phyloP scores from a whole-genome alignment of 192 early-diverging fungal genomes.

The Powellomyces hirtus region DNA sequence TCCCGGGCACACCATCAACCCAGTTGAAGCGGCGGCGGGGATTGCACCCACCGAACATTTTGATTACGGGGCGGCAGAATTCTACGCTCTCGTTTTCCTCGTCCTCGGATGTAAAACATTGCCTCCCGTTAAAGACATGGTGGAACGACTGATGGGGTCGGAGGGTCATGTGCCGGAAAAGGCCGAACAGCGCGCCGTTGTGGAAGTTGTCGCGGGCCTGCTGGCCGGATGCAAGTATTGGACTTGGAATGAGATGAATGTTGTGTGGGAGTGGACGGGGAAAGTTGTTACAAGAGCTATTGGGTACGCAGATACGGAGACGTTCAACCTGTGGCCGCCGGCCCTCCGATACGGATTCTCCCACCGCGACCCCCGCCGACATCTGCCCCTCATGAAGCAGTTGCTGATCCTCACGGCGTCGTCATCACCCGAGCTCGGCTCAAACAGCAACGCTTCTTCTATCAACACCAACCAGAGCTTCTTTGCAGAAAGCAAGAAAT shows the following conservation, averaged over 20 bases:
- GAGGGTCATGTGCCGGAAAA: conserved; percentile 60
- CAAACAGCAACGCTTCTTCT: not conserved
- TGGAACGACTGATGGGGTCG: conserved; percentile 48
- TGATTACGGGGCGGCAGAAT: conserved; percentile 52
- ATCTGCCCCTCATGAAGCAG: conserved; percentile 68
- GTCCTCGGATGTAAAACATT: conserved; percentile 55
- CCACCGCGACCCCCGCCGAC: conserved; percentile 77
- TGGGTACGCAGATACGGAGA: conserved; percentile 68
- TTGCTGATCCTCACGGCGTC: conserved; percentile 69
- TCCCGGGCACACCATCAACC: conserved; percentile 4
- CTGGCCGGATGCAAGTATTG: conserved; percentile 90
- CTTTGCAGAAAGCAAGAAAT: conserved; percentile 80
- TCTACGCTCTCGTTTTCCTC: conserved; percentile 71
- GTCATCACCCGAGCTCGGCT: no score
- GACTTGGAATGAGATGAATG: conserved; percentile 38
- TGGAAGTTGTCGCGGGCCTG: conserved; percentile 77
- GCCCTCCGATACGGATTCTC: conserved; percentile 61
- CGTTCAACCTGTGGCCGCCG: conserved; percentile 71
- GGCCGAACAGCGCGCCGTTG: conserved; percentile 74
- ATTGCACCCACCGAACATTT: conserved; percentile 49
- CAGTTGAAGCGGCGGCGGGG: conserved; percentile 10
- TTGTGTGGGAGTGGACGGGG: conserved; percentile 72
- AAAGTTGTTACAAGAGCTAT: conserved; percentile 65
- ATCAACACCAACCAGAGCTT: conserved; percentile 70
- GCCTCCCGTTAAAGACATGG: conserved; percentile 45